Percentiles rank a stretch among this genome's conserved stretches.
Conservation (phyloP, 2,329 filamentous ascomycete genomes). For the Pyricularia sp. region DNA sequence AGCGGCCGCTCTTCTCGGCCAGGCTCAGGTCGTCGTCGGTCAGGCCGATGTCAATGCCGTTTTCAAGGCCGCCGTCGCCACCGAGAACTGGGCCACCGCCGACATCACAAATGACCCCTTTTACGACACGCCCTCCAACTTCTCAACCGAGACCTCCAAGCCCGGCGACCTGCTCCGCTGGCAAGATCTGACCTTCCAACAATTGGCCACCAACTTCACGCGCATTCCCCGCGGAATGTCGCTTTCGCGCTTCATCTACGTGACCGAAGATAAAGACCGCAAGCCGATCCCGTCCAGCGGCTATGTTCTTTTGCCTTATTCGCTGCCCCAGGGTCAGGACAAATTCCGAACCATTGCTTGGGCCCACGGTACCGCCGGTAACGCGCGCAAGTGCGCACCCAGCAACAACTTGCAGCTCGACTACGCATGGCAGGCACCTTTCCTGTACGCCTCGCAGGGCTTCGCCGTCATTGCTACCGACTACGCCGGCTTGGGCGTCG, state of each 20-base stretch:
- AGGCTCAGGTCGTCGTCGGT: too few relatives aligned
- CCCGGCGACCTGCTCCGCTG: constrained; percentile 12
- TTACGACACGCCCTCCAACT: not conserved
- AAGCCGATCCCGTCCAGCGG: constrained; percentile 10
- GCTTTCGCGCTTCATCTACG: constrained; percentile 10
- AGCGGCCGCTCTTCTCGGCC: too few relatives aligned
- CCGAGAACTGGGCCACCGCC: not conserved
- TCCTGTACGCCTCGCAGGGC: constrained; percentile 10
- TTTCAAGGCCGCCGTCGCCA: not conserved
- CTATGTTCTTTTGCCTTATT: constrained; percentile 9
- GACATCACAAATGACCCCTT: not conserved
- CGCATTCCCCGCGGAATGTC: constrained; percentile 9
- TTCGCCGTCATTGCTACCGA: constrained; percentile 9
- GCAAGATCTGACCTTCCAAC: constrained; percentile 8
- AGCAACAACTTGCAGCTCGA: constrained; percentile 14
- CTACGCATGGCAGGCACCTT: constrained; percentile 15
- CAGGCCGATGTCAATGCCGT: not conserved
- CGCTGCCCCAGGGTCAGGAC: not conserved
- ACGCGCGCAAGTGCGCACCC: constrained; percentile 12
- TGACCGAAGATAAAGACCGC: constrained; percentile 12
- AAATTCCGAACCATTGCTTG: constrained; percentile 12
- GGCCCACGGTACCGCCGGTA: constrained; percentile 16
- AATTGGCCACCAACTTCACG: constrained; percentile 10
- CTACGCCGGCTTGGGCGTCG: constrained; percentile 8
- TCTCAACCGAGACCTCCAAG: not conserved